Base-by-base conservation (phyloP, 2,329 filamentous ascomycete genomes). In the Erysiphe pisi region DNA sequence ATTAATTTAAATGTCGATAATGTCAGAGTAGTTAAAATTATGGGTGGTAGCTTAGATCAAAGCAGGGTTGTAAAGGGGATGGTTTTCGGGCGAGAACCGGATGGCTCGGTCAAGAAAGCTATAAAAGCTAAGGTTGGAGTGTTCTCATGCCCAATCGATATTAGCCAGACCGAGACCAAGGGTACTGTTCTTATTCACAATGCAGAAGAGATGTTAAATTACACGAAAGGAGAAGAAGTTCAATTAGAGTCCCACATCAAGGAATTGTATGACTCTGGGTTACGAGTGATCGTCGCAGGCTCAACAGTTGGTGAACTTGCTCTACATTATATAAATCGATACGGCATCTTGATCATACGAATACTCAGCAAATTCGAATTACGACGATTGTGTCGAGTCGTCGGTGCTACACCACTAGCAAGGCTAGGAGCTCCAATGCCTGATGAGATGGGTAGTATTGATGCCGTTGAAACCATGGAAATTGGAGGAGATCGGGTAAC, bases 1-100 rank as follows among this genome's bases (percentile, higher is more conserved):
- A 85, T 87, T 83, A 94, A 96, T 85, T 99, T 99, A 88, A 99
- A 97, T 84, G 93, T 99, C 79, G 95, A 99, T 86, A 99, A 99
- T 84, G 91, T 99, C 81, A 92, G 95, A 78, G 96, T 99, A 77
- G 96, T 99, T 81, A 99, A 99, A 88, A 99, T 99, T 82, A 98
- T 99, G 94, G 95, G 95, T 81, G 94, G 95, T 79, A 93, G 91
- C 83, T 86, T 99, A 82, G 93, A 96, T 82, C 94, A 99, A 85
- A 97, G 93, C 83, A 90, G 89, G 80, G 94, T 99, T 20, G 91
- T 99, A 78, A 96, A 92, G 87, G 95, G 95, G 80, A 99, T 99
- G 95, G 96, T 99, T 76, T 98, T 99, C 83, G 91, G 93, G 81
- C 91, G 96, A 82, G 92, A 97, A 84, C 95, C 95, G n/a, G 91